These are phyloP conservation scores for Cokeromyces recurvatus DNA, from an alignment of 371 early-diverging fungal genomes.

Conservation along the genomic window DNA sequence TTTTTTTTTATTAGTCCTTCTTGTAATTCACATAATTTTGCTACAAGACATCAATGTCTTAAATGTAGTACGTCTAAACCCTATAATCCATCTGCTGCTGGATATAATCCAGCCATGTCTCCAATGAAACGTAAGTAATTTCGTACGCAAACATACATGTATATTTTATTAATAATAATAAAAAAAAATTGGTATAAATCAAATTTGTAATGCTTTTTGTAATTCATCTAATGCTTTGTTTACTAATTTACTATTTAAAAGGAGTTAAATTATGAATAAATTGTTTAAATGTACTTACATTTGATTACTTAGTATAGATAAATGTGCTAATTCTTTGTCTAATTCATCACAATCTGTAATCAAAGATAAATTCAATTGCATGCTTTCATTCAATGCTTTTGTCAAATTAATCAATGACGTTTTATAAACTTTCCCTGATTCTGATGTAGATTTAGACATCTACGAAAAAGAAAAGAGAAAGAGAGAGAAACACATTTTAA, in stretches of 20 bases:
- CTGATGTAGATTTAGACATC: conserved; percentile 21
- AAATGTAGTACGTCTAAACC: conserved; percentile 47
- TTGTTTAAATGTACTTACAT: conserved; percentile 9
- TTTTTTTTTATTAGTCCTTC: conserved; percentile 30
- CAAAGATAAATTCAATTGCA: conserved; percentile 11
- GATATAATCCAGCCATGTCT: neutral
- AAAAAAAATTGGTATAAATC: no score
- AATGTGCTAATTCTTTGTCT: conserved; percentile 22
- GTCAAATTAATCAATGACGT: conserved; percentile 4
- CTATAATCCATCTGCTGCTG: conserved; percentile 10
- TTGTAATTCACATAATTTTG: conserved; percentile 65
- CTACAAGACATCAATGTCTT: conserved; percentile 62
- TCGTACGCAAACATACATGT: no score
- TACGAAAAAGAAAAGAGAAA: no score
- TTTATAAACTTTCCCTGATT: conserved; percentile 9
- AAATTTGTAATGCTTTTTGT: neutral
- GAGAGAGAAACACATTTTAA: no score
- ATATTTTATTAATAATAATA: no score
- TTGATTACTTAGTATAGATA: conserved; percentile 15
- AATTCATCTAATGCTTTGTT: neutral
- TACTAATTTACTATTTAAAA: neutral
- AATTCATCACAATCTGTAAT: conserved; percentile 29
- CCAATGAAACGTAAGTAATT: conserved; percentile 3
- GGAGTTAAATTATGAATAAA: no score
- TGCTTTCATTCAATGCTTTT: conserved; percentile 15